Base-by-base conservation (phyloP, 345 rosid genomes). In the Eucalyptus sp. region DNA sequence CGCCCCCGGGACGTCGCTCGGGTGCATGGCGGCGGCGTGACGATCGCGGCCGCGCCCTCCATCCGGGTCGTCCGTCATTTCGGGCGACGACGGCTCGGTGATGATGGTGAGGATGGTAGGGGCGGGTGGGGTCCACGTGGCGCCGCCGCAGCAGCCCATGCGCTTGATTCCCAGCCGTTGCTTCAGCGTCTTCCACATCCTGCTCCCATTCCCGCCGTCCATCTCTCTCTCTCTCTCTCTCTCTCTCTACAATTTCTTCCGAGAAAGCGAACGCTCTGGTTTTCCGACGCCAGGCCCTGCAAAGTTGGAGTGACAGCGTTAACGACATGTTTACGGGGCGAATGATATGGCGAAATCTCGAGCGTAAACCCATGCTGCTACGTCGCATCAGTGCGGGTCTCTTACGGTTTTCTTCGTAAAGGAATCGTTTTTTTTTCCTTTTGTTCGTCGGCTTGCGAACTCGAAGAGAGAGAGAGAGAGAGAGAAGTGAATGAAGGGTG, bases 141-240 rank as follows among this genome's bases (percentile, higher is more conserved):
- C 91, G 62, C 95, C 96, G 79, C 97, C 97, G 83, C 97, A 94
- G 91, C 99, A 96, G 18, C 96, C 91, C 71, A 95, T 91, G 46
- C 95, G 93, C 90, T 93, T 95, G 79, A 94, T 94, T 87, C 96
- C 93, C 8, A 97, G 90, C 93, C 96, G 92, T 68, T 90, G 97
- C 91, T 96, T 96, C 87, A 96, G 90, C 49, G 58, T 89, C 88
- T 88, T 94, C 99, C 99, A 96, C 90, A 91, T 88, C 29, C 93
- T 88, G 56, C 91, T 91, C 87, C 91, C 90, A 79, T 94, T 94
- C 4, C 88, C 13, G 86, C 93, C 92, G 90, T 92, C 91, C 93
- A 93, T 92, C 88, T 86, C 71, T 85, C 84, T 33, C 41, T 41
- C 41, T 37, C 41, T 37, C 41, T 37, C 41, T 29, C 71, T 37